Evolutionary conservation across 2,329 filamentous ascomycete genomes (phyloP), one percentile per base, ranked within the genome.

Genomic region (Penicillium sp.): DNA sequence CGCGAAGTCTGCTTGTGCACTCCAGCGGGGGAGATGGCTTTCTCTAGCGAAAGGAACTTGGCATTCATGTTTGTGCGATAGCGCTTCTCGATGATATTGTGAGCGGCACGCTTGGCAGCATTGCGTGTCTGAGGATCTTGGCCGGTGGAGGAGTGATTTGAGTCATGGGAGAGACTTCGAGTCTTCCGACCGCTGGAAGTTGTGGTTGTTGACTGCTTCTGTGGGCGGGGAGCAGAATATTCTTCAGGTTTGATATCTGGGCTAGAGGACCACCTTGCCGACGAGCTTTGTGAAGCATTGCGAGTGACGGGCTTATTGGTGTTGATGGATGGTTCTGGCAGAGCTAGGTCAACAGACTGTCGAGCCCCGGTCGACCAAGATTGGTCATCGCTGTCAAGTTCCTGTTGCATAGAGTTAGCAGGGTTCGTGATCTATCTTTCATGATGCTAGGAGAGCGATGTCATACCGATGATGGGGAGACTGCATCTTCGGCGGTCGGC

Each of bases 21-120:
- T 5, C 58, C 59, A 4, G 63, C 58, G 33, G 59, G 52, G 1
- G 59, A 62, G 51, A 72, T 71, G 8, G 69, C 69, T 47, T 73
- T 67, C 39, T 72, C 71, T n/a, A 74, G 58, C 0, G 71, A 62
- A 1, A 73, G 63, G 41, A 74, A 73, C 37, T 74, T 74, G 61
- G 71, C 69, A 43, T 74, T 74, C 71, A 74, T 73, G 59, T 74
- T 74, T 43, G 71, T 73, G 29, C 71, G 69, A 51, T 74, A 74
- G 9, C 71, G 71, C 55, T 73, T 74, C 51, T 74, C 71, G 44
- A 74, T 73, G 59, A 73, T 67, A 56, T 74, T 74, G 59, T 74
- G 71, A 3, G 71, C 71, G 13, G 71, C 71, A 3, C 71, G 68
- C 53, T 74, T 74, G 46, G 70, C 70, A 15, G 71, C 70, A 21